Evolutionary conservation across 164 flowering plant species (phyloP).

Genomic region (Tetracentron sinense): DNA sequence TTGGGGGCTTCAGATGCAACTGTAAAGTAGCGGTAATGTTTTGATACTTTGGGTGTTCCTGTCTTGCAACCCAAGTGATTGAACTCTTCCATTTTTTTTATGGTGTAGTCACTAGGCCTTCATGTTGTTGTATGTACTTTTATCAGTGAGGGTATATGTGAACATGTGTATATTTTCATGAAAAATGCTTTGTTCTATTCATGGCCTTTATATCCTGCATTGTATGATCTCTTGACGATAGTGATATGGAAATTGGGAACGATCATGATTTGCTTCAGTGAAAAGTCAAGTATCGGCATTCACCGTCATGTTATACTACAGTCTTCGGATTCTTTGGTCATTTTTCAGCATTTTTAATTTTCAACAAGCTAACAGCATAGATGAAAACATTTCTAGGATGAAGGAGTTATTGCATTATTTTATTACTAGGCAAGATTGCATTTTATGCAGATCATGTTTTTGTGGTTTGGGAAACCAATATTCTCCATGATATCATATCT

Average conservation of each 20-base stretch:
- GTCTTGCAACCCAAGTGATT: slow-evolving; percentile 26
- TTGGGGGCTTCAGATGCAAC: slow-evolving; percentile 25
- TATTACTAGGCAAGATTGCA: not conserved
- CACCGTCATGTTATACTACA: not conserved
- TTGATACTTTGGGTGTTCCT: slow-evolving; percentile 26
- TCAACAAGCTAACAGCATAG: too few species aligned
- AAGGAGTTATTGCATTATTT: not conserved
- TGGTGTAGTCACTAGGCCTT: slow-evolving; percentile 20
- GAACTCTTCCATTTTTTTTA: slow-evolving; percentile 32
- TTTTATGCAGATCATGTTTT: not conserved
- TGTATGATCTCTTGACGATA: slow-evolving; percentile 5
- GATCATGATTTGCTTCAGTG: not conserved
- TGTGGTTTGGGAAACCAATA: not conserved
- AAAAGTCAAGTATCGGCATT: not conserved
- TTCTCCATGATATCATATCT: not conserved
- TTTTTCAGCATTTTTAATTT: not conserved
- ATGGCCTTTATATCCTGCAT: slow-evolving; percentile 7
- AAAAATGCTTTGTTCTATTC: slow-evolving; percentile 10
- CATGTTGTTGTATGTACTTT: slow-evolving; percentile 42
- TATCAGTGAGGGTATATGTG: slow-evolving; percentile 12
- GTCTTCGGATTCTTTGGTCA: not conserved
- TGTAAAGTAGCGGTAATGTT: slow-evolving; percentile 29
- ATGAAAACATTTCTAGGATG: not conserved
- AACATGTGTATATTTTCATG: slow-evolving; percentile 19
- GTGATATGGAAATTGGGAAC: slow-evolving; percentile 1